These are phyloP conservation scores for Melastoma candidum DNA, from an alignment of 441 rosid genomes.

Conservation along the genomic window DNA sequence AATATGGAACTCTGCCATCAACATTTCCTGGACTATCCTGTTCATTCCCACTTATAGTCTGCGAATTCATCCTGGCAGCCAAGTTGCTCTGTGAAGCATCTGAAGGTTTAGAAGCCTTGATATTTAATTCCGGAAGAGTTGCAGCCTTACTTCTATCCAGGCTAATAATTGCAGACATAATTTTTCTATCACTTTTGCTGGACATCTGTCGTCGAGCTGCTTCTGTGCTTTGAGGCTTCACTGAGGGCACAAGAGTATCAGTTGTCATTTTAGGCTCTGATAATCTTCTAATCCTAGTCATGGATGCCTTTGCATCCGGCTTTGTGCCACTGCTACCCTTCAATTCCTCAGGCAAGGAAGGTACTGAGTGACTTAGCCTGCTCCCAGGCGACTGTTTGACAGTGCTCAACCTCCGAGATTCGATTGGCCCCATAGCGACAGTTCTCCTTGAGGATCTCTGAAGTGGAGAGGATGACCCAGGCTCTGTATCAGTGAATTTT, in stretches of 20 bases:
- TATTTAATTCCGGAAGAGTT: slow-evolving; percentile 81
- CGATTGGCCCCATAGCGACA: slow-evolving; percentile 40
- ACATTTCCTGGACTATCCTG: slow-evolving; percentile 13
- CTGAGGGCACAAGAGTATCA: slow-evolving; percentile 30
- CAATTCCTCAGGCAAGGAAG: slow-evolving; percentile 60
- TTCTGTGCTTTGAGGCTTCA: slow-evolving; percentile 39
- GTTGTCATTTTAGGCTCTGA: slow-evolving; percentile 70
- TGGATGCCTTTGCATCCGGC: slow-evolving; percentile 49
- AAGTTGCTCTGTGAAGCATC: slow-evolving; percentile 24
- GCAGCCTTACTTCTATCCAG: slow-evolving; percentile 76
- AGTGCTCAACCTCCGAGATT: slow-evolving; percentile 15
- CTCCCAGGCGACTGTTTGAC: slow-evolving; percentile 46
- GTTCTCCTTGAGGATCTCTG: slow-evolving; percentile 45
- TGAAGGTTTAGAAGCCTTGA: slow-evolving; percentile 39
- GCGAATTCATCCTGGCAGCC: no score
- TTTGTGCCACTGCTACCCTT: slow-evolving; percentile 33
- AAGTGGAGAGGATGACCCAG: slow-evolving; percentile 66
- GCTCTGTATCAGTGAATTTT: slow-evolving; percentile 78
- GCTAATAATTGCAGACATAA: slow-evolving; percentile 76
- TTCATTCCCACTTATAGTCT: slow-evolving; percentile 5
- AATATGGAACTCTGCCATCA: slow-evolving; percentile 26
- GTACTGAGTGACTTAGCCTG: slow-evolving; percentile 52
- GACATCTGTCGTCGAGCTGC: slow-evolving; percentile 34
- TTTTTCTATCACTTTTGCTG: slow-evolving; percentile 54
- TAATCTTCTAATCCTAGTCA: slow-evolving; percentile 70